These are phyloP conservation scores for Salpingoeca rosetta DNA, from an alignment of 78 protist species.

Conservation along the genomic window DNA sequence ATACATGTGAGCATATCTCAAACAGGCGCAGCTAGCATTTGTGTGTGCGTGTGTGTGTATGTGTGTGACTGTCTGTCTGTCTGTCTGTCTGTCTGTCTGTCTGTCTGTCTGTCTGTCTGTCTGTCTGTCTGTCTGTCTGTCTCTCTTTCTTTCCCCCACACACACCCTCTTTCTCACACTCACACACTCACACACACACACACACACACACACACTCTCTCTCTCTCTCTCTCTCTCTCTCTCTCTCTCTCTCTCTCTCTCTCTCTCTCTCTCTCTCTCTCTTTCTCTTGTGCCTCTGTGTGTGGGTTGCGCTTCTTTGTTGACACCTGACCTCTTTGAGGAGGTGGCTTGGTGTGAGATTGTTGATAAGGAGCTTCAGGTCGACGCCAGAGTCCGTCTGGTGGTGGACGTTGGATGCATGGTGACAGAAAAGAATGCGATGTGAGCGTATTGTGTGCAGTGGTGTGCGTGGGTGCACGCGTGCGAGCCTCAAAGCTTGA, in stretches of 20 bases:
- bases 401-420: too few species aligned
- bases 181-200: too few species aligned
- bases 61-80: background rate
- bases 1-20: background rate
- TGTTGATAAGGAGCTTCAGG: too few species aligned
- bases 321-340: background rate
- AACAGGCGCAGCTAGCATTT: background rate
- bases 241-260: background rate
- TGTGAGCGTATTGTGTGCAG: too few species aligned
- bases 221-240: background rate
- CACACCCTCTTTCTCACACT: background rate
- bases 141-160: slow-evolving; percentile 1
- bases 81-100: slow-evolving; percentile 11
- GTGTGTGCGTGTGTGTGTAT: background rate
- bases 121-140: slow-evolving; percentile 26
- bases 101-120: slow-evolving; percentile 13
- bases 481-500: too few species aligned
- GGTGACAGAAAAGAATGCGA: too few species aligned
- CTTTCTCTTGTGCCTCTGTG: background rate
- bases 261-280: background rate
- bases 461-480: too few species aligned
- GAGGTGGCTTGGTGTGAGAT: too few species aligned
- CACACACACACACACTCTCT: background rate
- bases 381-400: too few species aligned
- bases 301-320: background rate